phyloP scores from a whole-genome alignment of 345 rosid species.

The Aethionema arabicum region DNA sequence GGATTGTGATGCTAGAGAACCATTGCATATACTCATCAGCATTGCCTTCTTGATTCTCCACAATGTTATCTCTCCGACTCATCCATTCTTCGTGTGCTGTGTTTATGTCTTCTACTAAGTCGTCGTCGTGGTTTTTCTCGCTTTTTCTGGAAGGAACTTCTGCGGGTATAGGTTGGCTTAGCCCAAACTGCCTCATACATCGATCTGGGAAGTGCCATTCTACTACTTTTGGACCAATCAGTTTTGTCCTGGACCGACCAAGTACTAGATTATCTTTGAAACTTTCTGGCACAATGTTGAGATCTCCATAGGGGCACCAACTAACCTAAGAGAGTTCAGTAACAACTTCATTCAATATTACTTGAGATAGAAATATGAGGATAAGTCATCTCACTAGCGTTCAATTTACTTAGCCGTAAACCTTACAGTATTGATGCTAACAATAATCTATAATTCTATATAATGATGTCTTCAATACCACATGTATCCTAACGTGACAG shows the following conservation, averaged over 20 bases:
- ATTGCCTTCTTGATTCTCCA: slow-evolving; percentile 44
- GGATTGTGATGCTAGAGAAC: slow-evolving; percentile 56
- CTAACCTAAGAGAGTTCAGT: slow-evolving; percentile 9
- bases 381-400: too few relatives aligned
- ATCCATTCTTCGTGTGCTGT: slow-evolving; percentile 70
- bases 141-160: slow-evolving; percentile 44
- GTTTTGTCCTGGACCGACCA: slow-evolving; percentile 78
- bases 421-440: too few relatives aligned
- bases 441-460: too few relatives aligned
- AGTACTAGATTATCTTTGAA: slow-evolving; percentile 46
- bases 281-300: slow-evolving; percentile 53
- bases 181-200: slow-evolving; percentile 72
- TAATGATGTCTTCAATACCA: too few relatives aligned
- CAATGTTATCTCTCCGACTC: slow-evolving; percentile 50
- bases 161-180: slow-evolving; percentile 59
- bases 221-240: slow-evolving; percentile 75
- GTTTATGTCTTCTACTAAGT: slow-evolving; percentile 65
- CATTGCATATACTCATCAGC: slow-evolving; percentile 68
- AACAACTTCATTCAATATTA: not conserved
- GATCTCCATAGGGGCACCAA: slow-evolving; percentile 67
- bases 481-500: too few relatives aligned
- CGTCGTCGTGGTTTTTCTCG: slow-evolving; percentile 71
- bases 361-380: too few relatives aligned
- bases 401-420: too few relatives aligned
- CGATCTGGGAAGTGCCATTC: slow-evolving; percentile 84